A percentile compares a stretch with the other conserved stretches of the same genome.
These are phyloP conservation scores for Tinospora cordifolia DNA, from an alignment of 164 flowering plant genomes.

Conservation along the genomic window DNA sequence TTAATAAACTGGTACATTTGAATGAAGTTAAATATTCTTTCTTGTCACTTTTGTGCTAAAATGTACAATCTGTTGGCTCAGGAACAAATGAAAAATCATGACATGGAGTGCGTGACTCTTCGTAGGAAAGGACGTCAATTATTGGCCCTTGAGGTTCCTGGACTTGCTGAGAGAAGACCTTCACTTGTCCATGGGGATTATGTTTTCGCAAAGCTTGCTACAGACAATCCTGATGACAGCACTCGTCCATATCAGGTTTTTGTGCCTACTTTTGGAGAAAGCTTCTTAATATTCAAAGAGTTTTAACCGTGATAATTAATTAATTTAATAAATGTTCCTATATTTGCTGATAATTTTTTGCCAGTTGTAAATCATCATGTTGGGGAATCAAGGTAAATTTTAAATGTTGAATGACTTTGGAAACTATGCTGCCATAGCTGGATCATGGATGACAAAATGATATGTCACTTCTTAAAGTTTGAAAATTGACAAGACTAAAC, in stretches of 20 bases:
- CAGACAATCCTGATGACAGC: slow-evolving; percentile 18
- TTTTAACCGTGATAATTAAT: neutral
- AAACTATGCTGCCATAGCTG: neutral
- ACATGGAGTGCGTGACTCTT: slow-evolving; percentile 68
- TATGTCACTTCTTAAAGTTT: neutral
- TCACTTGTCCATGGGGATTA: slow-evolving; percentile 76
- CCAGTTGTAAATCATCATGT: neutral
- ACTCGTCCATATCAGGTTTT: slow-evolving; percentile 49
- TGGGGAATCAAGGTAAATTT: neutral
- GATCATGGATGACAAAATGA: neutral
- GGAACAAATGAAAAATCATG: slow-evolving; percentile 73
- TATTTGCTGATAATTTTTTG: neutral
- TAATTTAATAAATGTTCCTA: neutral
- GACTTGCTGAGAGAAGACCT: slow-evolving; percentile 92
- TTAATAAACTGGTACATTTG: neutral
- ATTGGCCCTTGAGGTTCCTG: slow-evolving; percentile 77
- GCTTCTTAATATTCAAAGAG: neutral
- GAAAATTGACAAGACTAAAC: neutral
- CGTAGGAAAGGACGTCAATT: slow-evolving; percentile 33
- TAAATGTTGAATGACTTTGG: neutral
- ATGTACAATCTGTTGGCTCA: slow-evolving; percentile 24
- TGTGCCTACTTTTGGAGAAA: neutral
- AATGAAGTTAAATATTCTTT: neutral
- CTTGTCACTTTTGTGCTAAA: neutral
- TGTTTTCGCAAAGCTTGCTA: slow-evolving; percentile 46